Base-by-base conservation (phyloP, 805 yeast genomes). In the Ogataea philodendri region DNA sequence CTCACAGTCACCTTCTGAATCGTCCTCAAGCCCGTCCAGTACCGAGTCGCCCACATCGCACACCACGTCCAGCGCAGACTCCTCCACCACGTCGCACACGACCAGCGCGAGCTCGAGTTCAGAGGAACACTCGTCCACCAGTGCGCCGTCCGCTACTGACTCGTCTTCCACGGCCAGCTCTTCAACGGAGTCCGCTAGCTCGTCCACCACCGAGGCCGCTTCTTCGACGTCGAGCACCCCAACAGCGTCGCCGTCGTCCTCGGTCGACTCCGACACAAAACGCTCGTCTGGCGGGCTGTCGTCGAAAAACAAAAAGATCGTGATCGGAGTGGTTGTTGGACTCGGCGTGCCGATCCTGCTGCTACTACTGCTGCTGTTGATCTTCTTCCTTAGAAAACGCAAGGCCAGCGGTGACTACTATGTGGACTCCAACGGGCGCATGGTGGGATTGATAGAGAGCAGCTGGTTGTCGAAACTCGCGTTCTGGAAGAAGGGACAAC, bases 241-340 rank as follows among this genome's bases (percentile, higher is more conserved):
- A 22, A 51, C 56, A 2, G 47, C 62, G 3, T 44, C 61, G 9
- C 56, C 62, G 11, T 53, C 62, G 4, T 52, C 63, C 39, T 42
- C 55, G 2, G 26, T 39, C 6, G 16, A 32, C 7, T 23, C 32
- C n/a, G 25, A 25, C 11, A 23, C 39, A 9, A 20, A 33, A 15
- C 26, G 44, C 2, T 23, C 35, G 17, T 23, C 52, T 6, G 50
- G 59, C 3, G 81, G 81, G 0, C 59, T 78, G 6, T 67, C 80
- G 1, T 51, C 64, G 10, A 69, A 71, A 32, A 59, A 72, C 40
- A 67, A 73, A 36, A 71, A 70, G 37, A 70, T 81, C 22, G 75
- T 81, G 15, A 70, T 80, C 34, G 88, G 88, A 24, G 78, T 80
- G 40, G 81, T 76, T 18, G 81, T 81, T 5, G 88, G 88, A 37